phyloP scores from a whole-genome alignment of 2,329 filamentous ascomycete genomes.

The Fusarium humuli region DNA sequence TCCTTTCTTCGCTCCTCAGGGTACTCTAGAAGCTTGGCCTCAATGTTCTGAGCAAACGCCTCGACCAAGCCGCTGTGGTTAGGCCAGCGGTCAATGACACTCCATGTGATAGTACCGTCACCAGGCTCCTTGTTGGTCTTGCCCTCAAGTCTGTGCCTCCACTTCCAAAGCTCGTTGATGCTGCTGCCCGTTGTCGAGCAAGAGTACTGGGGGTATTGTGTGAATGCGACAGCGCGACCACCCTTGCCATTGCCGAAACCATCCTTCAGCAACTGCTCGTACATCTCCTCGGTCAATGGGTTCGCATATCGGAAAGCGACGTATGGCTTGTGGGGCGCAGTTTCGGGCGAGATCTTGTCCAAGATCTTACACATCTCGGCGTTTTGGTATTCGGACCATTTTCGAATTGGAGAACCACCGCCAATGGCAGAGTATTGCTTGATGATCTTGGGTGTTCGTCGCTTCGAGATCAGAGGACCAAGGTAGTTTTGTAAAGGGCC shows the following conservation, averaged over 20 bases:
- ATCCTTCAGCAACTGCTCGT: slow-evolving; percentile 82
- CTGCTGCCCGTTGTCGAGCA: slow-evolving; percentile 98
- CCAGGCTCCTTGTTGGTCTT: slow-evolving; percentile 67
- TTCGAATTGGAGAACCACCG: slow-evolving; percentile 96
- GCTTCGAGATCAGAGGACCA: slow-evolving; percentile 84
- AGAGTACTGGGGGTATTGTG: slow-evolving; percentile 98
- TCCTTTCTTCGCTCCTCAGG: slow-evolving; percentile 81
- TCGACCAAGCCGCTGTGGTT: slow-evolving; percentile 90
- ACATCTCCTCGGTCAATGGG: slow-evolving; percentile 95
- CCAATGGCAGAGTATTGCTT: slow-evolving; percentile 96
- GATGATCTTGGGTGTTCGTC: slow-evolving; percentile 94
- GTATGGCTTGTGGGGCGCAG: slow-evolving; percentile 96
- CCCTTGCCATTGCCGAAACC: slow-evolving; percentile 91
- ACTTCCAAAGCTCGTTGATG: slow-evolving; percentile 97
- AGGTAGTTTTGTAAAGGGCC: slow-evolving; percentile 91
- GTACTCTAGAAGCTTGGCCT: slow-evolving; percentile 85
- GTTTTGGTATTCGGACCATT: slow-evolving; percentile 96
- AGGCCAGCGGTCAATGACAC: slow-evolving; percentile 97
- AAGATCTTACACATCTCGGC: slow-evolving; percentile 97
- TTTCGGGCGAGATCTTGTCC: slow-evolving; percentile 89
- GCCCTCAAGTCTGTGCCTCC: slow-evolving; percentile 88
- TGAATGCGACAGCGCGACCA: slow-evolving; percentile 95
- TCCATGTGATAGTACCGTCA: slow-evolving; percentile 87
- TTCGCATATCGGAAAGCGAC: slow-evolving; percentile 96
- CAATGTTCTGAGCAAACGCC: slow-evolving; percentile 92